Percentiles rank a stretch among this genome's conserved stretches.
These are phyloP conservation scores for Mycena vulgaris DNA, from an alignment of 768 basidiomycete genomes.

Conservation along the genomic window DNA sequence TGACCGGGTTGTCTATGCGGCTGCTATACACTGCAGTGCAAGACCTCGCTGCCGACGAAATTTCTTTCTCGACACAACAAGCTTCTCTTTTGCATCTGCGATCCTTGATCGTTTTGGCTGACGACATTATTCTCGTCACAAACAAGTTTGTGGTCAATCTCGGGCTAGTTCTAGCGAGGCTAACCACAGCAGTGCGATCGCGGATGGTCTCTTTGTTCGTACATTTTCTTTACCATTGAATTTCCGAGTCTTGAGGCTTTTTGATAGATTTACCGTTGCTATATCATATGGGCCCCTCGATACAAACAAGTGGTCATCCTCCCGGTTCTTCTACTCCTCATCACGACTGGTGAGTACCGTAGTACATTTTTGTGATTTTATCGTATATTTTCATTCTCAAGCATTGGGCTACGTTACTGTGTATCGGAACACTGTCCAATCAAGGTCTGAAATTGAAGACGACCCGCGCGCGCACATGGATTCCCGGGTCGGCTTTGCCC, in stretches of 20 bases:
- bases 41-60: background rate
- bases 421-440: no score
- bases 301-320: conserved; percentile 1
- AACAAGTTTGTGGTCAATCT: conserved; percentile 16
- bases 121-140: conserved; percentile 4
- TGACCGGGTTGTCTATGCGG: background rate
- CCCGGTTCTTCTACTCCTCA: background rate
- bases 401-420: no score
- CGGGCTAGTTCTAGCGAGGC: background rate
- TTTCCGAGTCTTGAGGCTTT: background rate
- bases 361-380: background rate
- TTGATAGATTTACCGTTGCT: conserved; percentile 16
- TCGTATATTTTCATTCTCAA: background rate
- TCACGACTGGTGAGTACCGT: conserved; percentile 14
- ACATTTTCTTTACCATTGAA: background rate
- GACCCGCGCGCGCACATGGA: no score
- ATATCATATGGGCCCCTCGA: conserved; percentile 12
- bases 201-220: conserved; percentile 27
- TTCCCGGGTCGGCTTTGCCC: conserved; percentile 1
- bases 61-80: background rate
- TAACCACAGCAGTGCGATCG: conserved; percentile 6
- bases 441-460: no score
- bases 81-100: background rate
- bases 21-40: background rate
- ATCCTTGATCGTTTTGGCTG: background rate